phyloP scores from a whole-genome alignment of 768 basidiomycete species.

The Naganishia kalamii region DNA sequence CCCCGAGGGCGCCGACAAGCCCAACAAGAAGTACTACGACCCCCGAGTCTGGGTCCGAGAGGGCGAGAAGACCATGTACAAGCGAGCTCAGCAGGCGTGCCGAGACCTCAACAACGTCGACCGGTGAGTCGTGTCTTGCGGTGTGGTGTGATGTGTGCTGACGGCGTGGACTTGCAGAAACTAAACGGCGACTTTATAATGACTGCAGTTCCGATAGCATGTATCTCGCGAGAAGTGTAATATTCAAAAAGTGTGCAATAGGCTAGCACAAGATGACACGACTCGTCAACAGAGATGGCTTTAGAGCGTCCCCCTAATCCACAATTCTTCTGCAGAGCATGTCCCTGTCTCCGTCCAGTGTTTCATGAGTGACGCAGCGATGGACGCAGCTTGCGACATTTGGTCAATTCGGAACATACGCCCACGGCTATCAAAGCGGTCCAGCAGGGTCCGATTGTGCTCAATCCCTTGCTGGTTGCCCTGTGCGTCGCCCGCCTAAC shows the following conservation, averaged over 20 bases:
- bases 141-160: not conserved
- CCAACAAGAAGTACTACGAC: slow-evolving; percentile 85
- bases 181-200: slow-evolving; percentile 12
- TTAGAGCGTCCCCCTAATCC: too few relatives aligned
- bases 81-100: slow-evolving; percentile 90
- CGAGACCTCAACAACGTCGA: slow-evolving; percentile 63
- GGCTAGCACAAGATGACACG: not conserved
- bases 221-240: not conserved
- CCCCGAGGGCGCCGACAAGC: slow-evolving; percentile 92
- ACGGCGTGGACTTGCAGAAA: not conserved
- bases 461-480: too few relatives aligned
- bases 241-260: slow-evolving; percentile 9
- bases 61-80: slow-evolving; percentile 85
- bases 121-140: slow-evolving; percentile 16
- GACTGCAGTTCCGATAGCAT: not conserved
- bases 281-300: not conserved
- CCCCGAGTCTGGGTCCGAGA: slow-evolving; percentile 98
- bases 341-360: too few relatives aligned
- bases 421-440: too few relatives aligned
- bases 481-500: too few relatives aligned
- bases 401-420: too few relatives aligned
- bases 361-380: too few relatives aligned
- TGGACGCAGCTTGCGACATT: too few relatives aligned
- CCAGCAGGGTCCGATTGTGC: too few relatives aligned
- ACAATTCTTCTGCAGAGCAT: too few relatives aligned